phyloP scores from a whole-genome alignment of 2,329 filamentous ascomycete genomes.

The Lizonia empirigonia region DNA sequence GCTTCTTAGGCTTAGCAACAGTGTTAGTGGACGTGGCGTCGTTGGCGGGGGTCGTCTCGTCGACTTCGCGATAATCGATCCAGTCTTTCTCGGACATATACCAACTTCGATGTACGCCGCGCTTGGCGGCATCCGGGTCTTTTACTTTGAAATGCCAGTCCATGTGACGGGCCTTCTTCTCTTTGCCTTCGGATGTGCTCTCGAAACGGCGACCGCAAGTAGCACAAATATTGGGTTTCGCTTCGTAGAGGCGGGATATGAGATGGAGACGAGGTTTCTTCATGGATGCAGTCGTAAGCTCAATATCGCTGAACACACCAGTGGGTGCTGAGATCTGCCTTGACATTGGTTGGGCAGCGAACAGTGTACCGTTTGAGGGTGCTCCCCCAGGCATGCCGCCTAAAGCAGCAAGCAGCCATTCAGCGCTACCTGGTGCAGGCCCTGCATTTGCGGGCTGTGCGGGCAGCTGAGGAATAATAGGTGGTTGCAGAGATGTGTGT shows the following conservation, averaged over 20 bases:
- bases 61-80: constrained; percentile 81
- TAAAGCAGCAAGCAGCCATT: constrained; percentile 43
- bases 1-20: constrained; percentile 53
- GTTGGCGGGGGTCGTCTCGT: constrained; percentile 61
- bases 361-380: constrained; percentile 34
- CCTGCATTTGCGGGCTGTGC: constrained; percentile 20
- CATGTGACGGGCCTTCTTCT: constrained; percentile 88
- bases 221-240: constrained; percentile 83
- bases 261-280: constrained; percentile 79
- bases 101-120: constrained; percentile 91
- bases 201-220: constrained; percentile 90
- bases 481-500: constrained; percentile 24
- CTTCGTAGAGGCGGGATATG: constrained; percentile 76
- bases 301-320: constrained; percentile 56
- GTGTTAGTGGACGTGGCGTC: constrained; percentile 42
- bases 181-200: constrained; percentile 75
- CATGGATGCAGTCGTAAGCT: constrained; percentile 70
- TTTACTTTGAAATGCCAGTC: constrained; percentile 99
- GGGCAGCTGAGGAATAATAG: constrained; percentile 26
- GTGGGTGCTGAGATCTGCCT: constrained; percentile 42
- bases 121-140: constrained; percentile 82
- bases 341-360: constrained; percentile 33
- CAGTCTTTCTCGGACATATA: constrained; percentile 95
- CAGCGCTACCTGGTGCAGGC: constrained; percentile 30
- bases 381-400: constrained; percentile 34